Conservation (phyloP, 169 alveolate species). For the Cryptosporidium canis region DNA sequence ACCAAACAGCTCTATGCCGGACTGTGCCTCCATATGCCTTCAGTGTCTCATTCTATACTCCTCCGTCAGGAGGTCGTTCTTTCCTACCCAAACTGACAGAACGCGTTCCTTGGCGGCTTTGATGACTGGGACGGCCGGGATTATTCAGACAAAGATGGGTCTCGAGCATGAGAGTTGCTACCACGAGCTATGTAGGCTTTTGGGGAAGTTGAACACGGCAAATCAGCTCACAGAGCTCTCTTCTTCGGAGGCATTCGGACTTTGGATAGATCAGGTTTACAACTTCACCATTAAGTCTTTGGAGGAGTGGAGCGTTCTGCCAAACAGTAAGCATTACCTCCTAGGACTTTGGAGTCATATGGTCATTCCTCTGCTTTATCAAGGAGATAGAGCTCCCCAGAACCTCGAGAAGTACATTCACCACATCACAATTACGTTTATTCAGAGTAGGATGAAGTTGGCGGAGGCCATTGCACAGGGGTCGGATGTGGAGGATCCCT, state of each 20-base stretch:
- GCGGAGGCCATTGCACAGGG: constrained; percentile 82
- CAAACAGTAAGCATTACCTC: constrained; percentile 91
- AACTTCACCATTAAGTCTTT: constrained; percentile 88
- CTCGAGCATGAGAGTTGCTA: constrained; percentile 88
- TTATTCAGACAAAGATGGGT: constrained; percentile 88
- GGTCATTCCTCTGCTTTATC: constrained; percentile 87
- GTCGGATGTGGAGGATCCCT: constrained; percentile 78
- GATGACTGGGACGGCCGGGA: constrained; percentile 88
- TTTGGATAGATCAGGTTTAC: constrained; percentile 90
- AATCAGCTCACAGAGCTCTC: constrained; percentile 83
- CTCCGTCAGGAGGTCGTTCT: constrained; percentile 89
- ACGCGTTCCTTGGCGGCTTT: constrained; percentile 84
- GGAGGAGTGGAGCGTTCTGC: constrained; percentile 86
- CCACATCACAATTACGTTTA: constrained; percentile 77
- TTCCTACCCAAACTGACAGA: constrained; percentile 87
- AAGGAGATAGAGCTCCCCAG: constrained; percentile 84
- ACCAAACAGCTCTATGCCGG: constrained; percentile 73
- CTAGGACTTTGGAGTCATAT: constrained; percentile 92
- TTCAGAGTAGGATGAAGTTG: constrained; percentile 81
- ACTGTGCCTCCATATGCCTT: constrained; percentile 87
- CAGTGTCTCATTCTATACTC: constrained; percentile 87
- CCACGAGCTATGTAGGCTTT: constrained; percentile 90
- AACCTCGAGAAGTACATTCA: constrained; percentile 83
- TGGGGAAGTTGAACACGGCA: constrained; percentile 91
- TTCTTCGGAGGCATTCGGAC: constrained; percentile 79